These are phyloP conservation scores for Whalleya microplaca DNA, from an alignment of 2,329 filamentous ascomycete genomes.

Conservation along the genomic window DNA sequence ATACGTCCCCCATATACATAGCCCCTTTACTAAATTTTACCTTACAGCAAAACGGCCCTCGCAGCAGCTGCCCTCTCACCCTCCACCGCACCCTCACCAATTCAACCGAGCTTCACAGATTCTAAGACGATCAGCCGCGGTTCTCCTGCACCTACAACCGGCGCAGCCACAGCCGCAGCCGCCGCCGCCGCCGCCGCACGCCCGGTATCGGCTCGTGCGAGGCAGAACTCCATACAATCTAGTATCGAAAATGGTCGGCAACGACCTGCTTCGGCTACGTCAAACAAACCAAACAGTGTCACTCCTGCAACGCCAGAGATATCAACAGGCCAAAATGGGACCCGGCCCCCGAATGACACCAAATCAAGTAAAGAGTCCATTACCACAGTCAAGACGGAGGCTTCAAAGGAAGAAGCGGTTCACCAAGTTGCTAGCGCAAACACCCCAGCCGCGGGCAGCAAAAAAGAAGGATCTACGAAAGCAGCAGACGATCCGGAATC, in stretches of 20 bases:
- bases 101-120: constrained; percentile 71
- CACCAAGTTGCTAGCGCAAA: constrained; percentile 31
- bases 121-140: constrained; percentile 52
- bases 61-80: constrained; percentile 63
- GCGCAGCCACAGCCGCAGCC: no score
- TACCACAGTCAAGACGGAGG: constrained; percentile 42
- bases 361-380: constrained; percentile 56
- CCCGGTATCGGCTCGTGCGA: constrained; percentile 70
- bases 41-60: constrained; percentile 33
- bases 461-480: constrained; percentile 47
- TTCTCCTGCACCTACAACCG: constrained; percentile 62
- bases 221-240: constrained; percentile 75
- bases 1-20: constrained; percentile 12
- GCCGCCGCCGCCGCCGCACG: constrained; percentile 56
- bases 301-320: constrained; percentile 44
- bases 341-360: constrained; percentile 46
- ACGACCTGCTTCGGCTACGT: constrained; percentile 62
- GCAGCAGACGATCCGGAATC: constrained; percentile 53
- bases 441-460: constrained; percentile 38
- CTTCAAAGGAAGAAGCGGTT: constrained; percentile 38
- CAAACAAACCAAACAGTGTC: constrained; percentile 63
- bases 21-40: constrained; percentile 14
- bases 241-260: constrained; percentile 56
- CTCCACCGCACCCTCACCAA: constrained; percentile 74
- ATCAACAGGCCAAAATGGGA: constrained; percentile 34